A percentile compares a stretch with the other conserved stretches of the same genome.
These are phyloP conservation scores for Trichoderma gamsii DNA, from an alignment of 495 filamentous ascomycete species.

Conservation along the genomic window DNA sequence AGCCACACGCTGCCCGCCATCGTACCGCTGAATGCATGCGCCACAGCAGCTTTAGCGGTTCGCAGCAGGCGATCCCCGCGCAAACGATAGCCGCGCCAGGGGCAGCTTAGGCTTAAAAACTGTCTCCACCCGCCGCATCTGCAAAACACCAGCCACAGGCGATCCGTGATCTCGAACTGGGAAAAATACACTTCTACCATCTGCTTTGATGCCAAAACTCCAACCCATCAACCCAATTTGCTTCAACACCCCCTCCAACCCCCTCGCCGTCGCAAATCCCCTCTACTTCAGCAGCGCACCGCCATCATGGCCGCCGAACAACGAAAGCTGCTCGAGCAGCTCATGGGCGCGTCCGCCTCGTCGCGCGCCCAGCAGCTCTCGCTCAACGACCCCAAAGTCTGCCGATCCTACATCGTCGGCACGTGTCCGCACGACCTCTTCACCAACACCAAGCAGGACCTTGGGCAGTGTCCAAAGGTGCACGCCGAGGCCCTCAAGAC, in stretches of 20 bases:
- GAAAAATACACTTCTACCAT: neutral
- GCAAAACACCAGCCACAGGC: constrained; percentile 7
- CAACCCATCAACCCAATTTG: neutral
- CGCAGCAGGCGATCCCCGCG: neutral
- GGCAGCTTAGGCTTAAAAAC: neutral
- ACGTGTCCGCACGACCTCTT: constrained; percentile 98
- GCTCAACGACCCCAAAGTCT: constrained; percentile 89
- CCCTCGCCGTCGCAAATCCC: neutral
- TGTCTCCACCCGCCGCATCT: neutral
- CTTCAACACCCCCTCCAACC: neutral
- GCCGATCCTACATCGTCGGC: constrained; percentile 87
- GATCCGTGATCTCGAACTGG: neutral
- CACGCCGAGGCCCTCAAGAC: constrained; percentile 83
- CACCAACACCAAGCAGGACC: constrained; percentile 98
- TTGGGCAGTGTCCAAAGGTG: constrained; percentile 83
- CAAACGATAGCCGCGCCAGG: neutral
- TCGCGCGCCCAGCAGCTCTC: constrained; percentile 72
- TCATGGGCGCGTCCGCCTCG: constrained; percentile 67
- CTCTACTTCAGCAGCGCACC: neutral
- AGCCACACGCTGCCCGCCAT: neutral
- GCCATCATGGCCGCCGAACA: constrained; percentile 84
- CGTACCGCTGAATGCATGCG: neutral
- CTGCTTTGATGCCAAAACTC: neutral
- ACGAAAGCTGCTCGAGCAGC: constrained; percentile 88
- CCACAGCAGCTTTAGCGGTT: neutral